Conservation (phyloP, 1,139 yeast species). For the Meyerozyma carpophila region DNA sequence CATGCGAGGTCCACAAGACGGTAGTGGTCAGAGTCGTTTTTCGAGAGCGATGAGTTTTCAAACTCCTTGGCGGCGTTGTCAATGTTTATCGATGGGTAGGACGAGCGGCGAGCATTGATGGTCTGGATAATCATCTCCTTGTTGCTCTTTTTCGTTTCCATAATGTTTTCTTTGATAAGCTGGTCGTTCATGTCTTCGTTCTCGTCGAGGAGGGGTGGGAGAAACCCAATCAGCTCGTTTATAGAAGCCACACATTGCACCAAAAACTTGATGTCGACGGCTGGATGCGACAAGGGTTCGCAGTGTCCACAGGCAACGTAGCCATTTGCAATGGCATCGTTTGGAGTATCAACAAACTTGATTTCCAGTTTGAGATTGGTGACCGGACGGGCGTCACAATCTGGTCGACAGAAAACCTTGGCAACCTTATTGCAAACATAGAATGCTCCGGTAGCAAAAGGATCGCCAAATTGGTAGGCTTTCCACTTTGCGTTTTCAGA, state of each 20-base stretch:
- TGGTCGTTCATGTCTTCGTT: conserved; percentile 38
- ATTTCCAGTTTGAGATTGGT: conserved; percentile 40
- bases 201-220: conserved; percentile 45
- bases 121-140: conserved; percentile 24
- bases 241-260: conserved; percentile 53
- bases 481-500: conserved; percentile 52
- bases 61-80: conserved; percentile 23
- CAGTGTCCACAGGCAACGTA: conserved; percentile 51
- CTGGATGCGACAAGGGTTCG: conserved; percentile 35
- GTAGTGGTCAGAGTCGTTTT: conserved; percentile 64
- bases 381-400: conserved; percentile 52
- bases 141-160: conserved; percentile 24
- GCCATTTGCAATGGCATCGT: conserved; percentile 43
- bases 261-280: conserved; percentile 48
- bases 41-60: conserved; percentile 30
- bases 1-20: conserved; percentile 75
- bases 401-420: conserved; percentile 56
- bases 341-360: conserved; percentile 34
- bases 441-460: conserved; percentile 57
- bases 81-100: conserved; percentile 23
- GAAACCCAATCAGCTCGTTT: conserved; percentile 54
- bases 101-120: conserved; percentile 18
- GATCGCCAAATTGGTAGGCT: conserved; percentile 64
- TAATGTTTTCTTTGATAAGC: conserved; percentile 34
- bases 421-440: conserved; percentile 42